Base-by-base conservation (phyloP, 1,284 basidiomycete species). In the Sanguinoderma infundibulare region DNA sequence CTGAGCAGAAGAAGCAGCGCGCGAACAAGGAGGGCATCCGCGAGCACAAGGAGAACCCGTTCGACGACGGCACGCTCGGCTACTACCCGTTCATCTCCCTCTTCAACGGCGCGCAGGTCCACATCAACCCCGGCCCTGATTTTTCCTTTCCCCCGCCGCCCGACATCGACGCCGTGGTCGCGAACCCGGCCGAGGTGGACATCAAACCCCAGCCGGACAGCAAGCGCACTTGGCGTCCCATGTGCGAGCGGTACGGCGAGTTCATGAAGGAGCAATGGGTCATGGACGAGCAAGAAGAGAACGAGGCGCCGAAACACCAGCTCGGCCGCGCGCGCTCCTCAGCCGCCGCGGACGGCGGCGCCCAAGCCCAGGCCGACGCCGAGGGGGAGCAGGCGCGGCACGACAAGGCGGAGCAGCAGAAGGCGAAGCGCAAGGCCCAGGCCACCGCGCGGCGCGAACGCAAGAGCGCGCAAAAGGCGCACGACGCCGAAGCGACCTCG, bases 11-110 rank as follows among this genome's bases (percentile, higher is more conserved):
- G 71, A 86, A 82, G 68, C n/a, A n/a, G n/a, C 81, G 85, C 39
- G 77, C 80, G 34, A 81, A 85, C 61, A 72, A 74, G 63, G 89
- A 91, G 70, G 88, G 87, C 32, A 81, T 86, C 30, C 85, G 87
- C 56, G 89, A 91, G 68, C 91, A 92, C 72, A 84, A 84, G 62
- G 87, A 94, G 74, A 95, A 96, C 67, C 83, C 86, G 1, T 92
- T 94, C 72, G 96, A 99, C 75, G 98, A 99, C 74, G 98, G 98
- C 10, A 91, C 90, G 20, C 78, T 98, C 6, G 98, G 98, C 0
- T 99, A 99, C 76, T 99, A 96, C 72, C 95, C 96, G 0, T 91
- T 98, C 78, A 87, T 98, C 55, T 98, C 95, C 3, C 82, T 97
- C 42, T 99, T 95, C 79, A 96, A 96, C 64, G 90, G 92, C 57